Percentiles rank a stretch among this genome's conserved stretches.
These are phyloP conservation scores for Mariannaea elegans DNA, from an alignment of 2,329 filamentous ascomycete genomes.

Conservation along the genomic window DNA sequence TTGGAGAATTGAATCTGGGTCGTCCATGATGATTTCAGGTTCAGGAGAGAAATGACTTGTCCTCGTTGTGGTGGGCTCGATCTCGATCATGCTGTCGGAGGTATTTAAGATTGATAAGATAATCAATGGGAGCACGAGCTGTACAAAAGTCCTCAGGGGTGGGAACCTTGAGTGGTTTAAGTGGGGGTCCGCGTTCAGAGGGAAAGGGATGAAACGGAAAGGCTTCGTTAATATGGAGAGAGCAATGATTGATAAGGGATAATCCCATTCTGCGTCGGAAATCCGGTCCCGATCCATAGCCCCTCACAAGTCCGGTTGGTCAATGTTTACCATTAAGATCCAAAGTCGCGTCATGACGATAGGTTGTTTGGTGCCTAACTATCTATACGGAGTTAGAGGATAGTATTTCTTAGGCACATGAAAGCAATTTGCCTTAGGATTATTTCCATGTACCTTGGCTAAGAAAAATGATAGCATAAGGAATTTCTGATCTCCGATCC, in stretches of 20 bases:
- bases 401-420: no score
- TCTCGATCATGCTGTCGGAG: neutral
- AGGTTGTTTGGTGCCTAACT: no score
- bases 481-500: no score
- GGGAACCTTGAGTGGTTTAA: neutral
- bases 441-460: no score
- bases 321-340: no score
- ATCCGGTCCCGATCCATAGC: slow-evolving; percentile 16
- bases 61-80: neutral
- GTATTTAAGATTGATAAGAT: slow-evolving; percentile 9
- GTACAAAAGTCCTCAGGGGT: neutral
- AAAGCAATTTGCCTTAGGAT: no score
- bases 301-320: no score
- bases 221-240: neutral
- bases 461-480: no score
- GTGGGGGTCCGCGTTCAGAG: neutral
- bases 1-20: slow-evolving; percentile 10
- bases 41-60: neutral
- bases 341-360: no score
- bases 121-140: neutral
- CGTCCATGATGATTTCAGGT: slow-evolving; percentile 1
- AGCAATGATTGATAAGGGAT: slow-evolving; percentile 18
- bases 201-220: neutral
- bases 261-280: neutral
- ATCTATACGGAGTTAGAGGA: no score